phyloP scores from a whole-genome alignment of 2,329 filamentous ascomycete species.

The Sporothrix mexicana region DNA sequence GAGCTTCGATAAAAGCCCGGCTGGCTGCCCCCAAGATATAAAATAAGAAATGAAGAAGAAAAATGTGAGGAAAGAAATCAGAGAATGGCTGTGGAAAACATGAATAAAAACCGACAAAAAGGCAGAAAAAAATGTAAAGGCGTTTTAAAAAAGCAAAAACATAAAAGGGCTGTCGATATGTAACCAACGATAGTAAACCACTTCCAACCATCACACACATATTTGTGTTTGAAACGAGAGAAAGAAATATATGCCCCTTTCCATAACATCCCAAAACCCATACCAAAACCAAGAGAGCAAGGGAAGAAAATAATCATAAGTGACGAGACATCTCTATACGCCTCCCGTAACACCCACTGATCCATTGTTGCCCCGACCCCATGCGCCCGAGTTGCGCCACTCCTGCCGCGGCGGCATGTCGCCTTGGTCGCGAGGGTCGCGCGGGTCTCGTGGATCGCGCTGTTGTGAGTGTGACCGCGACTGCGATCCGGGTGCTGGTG shows the following conservation, averaged over 20 bases:
- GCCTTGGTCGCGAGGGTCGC: not conserved
- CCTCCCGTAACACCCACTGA: constrained; percentile 57
- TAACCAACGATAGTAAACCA: not conserved
- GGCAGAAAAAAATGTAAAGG: not conserved
- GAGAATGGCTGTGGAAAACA: not conserved
- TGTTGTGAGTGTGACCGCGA: constrained; percentile 35
- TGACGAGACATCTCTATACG: constrained; percentile 40
- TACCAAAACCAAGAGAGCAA: not conserved
- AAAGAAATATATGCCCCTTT: not conserved
- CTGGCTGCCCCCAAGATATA: not conserved
- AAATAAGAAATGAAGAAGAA: constrained; percentile 1
- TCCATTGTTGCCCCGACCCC: constrained; percentile 57
- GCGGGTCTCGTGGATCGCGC: not conserved
- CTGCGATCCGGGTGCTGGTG: not conserved
- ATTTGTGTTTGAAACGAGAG: not conserved
- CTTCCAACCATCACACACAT: not conserved
- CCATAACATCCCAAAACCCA: not conserved
- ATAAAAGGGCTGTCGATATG: not conserved
- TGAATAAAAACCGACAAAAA: constrained; percentile 17
- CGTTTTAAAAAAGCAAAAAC: too few relatives aligned
- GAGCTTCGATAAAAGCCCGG: constrained; percentile 22
- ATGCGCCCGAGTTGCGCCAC: constrained; percentile 62
- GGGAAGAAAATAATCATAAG: not conserved
- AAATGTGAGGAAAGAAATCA: not conserved
- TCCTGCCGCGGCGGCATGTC: constrained; percentile 52